These are phyloP conservation scores for Pyrenula massariospora DNA, from an alignment of 495 filamentous ascomycete genomes.

Conservation along the genomic window DNA sequence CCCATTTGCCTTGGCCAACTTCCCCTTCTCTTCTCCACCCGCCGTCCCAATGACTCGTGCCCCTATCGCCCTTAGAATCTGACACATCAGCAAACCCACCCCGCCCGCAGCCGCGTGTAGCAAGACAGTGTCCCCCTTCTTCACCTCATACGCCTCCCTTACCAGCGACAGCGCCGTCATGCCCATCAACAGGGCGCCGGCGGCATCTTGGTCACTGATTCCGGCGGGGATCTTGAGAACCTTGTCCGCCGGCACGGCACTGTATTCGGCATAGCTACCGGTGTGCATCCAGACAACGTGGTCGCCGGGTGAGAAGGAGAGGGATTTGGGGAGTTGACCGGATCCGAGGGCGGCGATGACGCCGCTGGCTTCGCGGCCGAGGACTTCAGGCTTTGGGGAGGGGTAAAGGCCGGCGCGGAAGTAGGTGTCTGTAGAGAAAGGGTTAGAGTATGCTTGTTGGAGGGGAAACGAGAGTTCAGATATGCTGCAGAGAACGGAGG, in stretches of 20 bases:
- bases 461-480: too few species aligned
- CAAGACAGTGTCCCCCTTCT: constrained; percentile 72
- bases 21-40: constrained; percentile 59
- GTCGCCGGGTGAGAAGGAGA: constrained; percentile 48
- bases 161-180: constrained; percentile 76
- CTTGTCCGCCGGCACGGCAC: constrained; percentile 42
- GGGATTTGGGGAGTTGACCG: constrained; percentile 22
- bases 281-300: constrained; percentile 54
- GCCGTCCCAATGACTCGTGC: constrained; percentile 79
- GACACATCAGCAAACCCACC: constrained; percentile 66
- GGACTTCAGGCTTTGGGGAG: constrained; percentile 61
- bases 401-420: constrained; percentile 85
- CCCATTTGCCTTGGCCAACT: constrained; percentile 53
- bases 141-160: constrained; percentile 63
- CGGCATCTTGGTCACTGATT: constrained; percentile 48
- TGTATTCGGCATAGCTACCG: constrained; percentile 68
- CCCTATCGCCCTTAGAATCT: constrained; percentile 61
- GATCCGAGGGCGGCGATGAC: constrained; percentile 42
- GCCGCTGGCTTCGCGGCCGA: constrained; percentile 75
- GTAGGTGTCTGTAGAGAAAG: constrained; percentile 42
- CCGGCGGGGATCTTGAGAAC: constrained; percentile 52
- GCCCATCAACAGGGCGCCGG: constrained; percentile 67
- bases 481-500: too few species aligned
- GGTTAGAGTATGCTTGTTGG: background rate
- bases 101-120: constrained; percentile 89